phyloP scores from a whole-genome alignment of 345 rosid species.

The Cardiospermum halicacabum region DNA sequence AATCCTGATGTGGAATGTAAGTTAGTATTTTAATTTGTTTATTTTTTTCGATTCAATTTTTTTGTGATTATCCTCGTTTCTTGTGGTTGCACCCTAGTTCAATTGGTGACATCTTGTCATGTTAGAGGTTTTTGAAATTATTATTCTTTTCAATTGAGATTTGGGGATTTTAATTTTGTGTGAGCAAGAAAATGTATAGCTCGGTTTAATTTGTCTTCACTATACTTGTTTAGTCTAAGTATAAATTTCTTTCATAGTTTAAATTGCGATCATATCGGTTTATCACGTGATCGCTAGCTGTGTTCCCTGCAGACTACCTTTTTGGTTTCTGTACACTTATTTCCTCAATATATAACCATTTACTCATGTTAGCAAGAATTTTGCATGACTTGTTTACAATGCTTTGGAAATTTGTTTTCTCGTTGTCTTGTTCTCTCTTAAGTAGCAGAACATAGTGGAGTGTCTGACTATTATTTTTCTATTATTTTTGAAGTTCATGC shows the following conservation, averaged over 20 bases:
- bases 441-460: background rate
- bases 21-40: background rate
- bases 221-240: background rate
- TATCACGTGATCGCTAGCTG: background rate
- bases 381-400: background rate
- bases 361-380: background rate
- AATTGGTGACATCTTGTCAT: background rate
- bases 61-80: background rate
- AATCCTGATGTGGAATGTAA: constrained; percentile 81
- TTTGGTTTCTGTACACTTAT: background rate
- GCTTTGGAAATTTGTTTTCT: background rate
- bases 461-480: constrained; percentile 26
- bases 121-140: background rate
- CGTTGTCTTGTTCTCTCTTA: background rate
- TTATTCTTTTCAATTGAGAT: background rate
- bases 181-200: background rate
- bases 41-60: background rate
- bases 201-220: background rate
- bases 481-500: constrained; percentile 70
- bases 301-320: background rate
- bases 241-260: background rate
- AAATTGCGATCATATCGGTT: background rate
- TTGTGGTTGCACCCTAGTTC: background rate
- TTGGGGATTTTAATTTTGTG: background rate
- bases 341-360: background rate